phyloP scores from a whole-genome alignment of 2,329 filamentous ascomycete genomes.

The Fusarium nisikadoi region DNA sequence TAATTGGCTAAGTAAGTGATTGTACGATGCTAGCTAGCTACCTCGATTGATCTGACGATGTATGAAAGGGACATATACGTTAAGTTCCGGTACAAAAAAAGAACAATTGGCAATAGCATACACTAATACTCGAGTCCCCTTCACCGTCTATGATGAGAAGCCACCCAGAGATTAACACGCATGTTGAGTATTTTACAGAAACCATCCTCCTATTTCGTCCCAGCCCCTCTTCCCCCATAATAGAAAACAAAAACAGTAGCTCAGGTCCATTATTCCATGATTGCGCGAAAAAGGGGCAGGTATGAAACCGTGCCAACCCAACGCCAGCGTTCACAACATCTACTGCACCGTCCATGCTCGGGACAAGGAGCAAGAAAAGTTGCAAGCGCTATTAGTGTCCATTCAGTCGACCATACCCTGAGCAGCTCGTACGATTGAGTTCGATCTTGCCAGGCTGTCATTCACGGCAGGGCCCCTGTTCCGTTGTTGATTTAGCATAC shows the following conservation, averaged over 20 bases:
- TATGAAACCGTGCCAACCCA: conserved; percentile 35
- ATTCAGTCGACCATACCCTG: conserved; percentile 37
- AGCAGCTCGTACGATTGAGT: conserved; percentile 44
- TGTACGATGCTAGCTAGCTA: not conserved
- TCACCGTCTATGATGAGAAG: conserved; percentile 61
- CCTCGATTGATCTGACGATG: not conserved
- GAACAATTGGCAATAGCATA: conserved; percentile 52
- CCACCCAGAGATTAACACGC: conserved; percentile 53
- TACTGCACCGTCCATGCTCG: conserved; percentile 15
- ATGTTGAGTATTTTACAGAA: conserved; percentile 64
- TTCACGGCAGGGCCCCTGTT: conserved; percentile 18
- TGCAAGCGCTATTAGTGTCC: conserved; percentile 38
- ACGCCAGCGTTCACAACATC: conserved; percentile 40
- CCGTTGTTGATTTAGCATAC: conserved; percentile 55
- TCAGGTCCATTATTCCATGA: conserved; percentile 42
- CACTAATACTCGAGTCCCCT: conserved; percentile 55
- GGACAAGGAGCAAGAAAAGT: conserved; percentile 32
- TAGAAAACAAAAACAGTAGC: conserved; percentile 33
- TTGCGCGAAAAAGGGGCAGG: conserved; percentile 32
- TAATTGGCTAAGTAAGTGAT: not conserved
- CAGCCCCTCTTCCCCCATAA: conserved; percentile 36
- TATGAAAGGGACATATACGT: not conserved
- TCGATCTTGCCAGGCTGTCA: conserved; percentile 52
- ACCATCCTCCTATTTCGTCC: conserved; percentile 42
- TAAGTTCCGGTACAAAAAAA: conserved; percentile 17